A percentile compares a stretch with the other conserved stretches of the same genome.
Evolutionary conservation across 768 basidiomycete species (phyloP).

Genomic region (Roridomyces roridus): DNA sequence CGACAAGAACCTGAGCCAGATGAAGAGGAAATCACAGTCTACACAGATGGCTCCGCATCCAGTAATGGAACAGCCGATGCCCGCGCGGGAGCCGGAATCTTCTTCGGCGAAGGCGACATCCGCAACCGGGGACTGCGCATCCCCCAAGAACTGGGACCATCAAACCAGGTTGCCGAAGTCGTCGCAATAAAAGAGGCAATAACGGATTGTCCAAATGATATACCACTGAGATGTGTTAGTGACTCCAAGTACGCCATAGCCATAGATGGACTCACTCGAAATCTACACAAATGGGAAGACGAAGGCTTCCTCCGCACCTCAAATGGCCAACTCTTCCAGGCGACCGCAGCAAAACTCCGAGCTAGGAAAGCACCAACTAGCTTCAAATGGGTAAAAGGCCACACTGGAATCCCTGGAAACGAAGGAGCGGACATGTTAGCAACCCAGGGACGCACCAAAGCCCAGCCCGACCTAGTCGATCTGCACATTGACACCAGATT

Average conservation of each 20-base stretch:
- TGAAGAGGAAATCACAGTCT: neutral
- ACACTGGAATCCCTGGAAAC: neutral
- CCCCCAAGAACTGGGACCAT: neutral
- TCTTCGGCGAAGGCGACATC: neutral
- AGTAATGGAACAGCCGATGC: slow-evolving; percentile 23
- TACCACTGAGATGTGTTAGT: neutral
- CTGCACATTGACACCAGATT: neutral
- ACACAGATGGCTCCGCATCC: slow-evolving; percentile 25
- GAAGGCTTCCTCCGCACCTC: too few species aligned
- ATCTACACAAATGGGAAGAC: slow-evolving; percentile 8
- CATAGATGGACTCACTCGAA: slow-evolving; percentile 7
- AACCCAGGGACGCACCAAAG: neutral
- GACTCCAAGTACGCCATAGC: slow-evolving; percentile 22
- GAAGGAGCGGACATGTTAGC: neutral
- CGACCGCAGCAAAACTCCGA: neutral
- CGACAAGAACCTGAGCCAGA: neutral
- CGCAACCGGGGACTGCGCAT: slow-evolving; percentile 6
- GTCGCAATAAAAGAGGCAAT: slow-evolving; percentile 7
- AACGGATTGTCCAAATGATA: neutral
- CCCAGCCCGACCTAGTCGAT: neutral
- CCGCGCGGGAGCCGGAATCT: slow-evolving; percentile 19
- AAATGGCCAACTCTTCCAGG: neutral
- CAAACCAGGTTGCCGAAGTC: slow-evolving; percentile 24
- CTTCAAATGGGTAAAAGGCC: neutral
- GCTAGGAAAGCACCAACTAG: neutral